These are phyloP conservation scores for Ascochyta clinopodiicola DNA, from an alignment of 2,329 filamentous ascomycete species.

Conservation along the genomic window DNA sequence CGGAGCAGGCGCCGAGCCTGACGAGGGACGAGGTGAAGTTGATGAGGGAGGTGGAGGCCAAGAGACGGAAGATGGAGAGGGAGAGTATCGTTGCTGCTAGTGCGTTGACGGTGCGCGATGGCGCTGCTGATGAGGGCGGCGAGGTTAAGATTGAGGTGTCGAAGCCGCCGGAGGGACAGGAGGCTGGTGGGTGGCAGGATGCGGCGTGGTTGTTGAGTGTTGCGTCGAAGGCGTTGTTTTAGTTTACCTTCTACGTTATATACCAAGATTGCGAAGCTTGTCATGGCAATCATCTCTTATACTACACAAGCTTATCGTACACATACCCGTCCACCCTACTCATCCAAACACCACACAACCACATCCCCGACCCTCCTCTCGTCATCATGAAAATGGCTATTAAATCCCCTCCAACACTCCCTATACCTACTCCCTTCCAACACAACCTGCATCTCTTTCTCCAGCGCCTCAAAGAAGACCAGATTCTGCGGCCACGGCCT, in stretches of 20 bases:
- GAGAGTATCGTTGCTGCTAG: slow-evolving; percentile 46
- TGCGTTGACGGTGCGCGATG: slow-evolving; percentile 46
- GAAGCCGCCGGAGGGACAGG: slow-evolving; percentile 28
- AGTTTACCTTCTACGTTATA: not conserved
- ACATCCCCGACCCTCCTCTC: slow-evolving; percentile 67
- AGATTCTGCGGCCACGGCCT: slow-evolving; percentile 54
- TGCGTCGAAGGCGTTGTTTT: slow-evolving; percentile 55
- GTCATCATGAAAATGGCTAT: slow-evolving; percentile 69
- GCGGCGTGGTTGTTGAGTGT: slow-evolving; percentile 64
- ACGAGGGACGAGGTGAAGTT: slow-evolving; percentile 49
- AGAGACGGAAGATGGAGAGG: slow-evolving; percentile 43
- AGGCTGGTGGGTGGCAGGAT: slow-evolving; percentile 62
- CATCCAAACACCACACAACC: slow-evolving; percentile 61
- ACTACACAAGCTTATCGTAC: not conserved
- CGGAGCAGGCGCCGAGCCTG: slow-evolving; percentile 12
- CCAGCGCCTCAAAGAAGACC: slow-evolving; percentile 65
- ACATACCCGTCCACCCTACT: not conserved
- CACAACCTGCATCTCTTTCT: slow-evolving; percentile 54
- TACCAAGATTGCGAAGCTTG: too few relatives aligned
- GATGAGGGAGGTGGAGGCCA: slow-evolving; percentile 46
- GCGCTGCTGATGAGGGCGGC: slow-evolving; percentile 23
- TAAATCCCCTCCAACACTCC: slow-evolving; percentile 67
- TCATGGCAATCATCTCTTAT: too few relatives aligned
- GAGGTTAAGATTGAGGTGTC: slow-evolving; percentile 20
- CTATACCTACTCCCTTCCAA: slow-evolving; percentile 58